Conservation (phyloP, 345 rosid genomes). For the Eutrema heterophyllum region DNA sequence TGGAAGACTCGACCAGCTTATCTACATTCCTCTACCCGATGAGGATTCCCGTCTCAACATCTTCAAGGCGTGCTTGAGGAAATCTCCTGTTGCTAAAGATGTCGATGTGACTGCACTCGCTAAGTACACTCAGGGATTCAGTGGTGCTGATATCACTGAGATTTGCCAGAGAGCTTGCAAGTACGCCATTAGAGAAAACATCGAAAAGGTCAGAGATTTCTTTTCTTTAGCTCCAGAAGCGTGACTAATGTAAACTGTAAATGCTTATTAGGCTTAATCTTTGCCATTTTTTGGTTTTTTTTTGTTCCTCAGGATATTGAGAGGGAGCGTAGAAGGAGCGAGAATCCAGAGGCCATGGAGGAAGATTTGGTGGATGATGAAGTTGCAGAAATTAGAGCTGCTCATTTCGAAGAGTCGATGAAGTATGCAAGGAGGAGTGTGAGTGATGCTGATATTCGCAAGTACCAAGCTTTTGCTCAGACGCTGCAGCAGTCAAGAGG, state of each 20-base stretch:
- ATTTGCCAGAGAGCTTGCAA: slow-evolving; percentile 94
- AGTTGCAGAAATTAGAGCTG: slow-evolving; percentile 75
- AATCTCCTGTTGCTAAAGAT: slow-evolving; percentile 82
- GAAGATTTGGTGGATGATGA: slow-evolving; percentile 82
- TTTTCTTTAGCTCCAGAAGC: neutral
- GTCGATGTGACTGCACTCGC: slow-evolving; percentile 87
- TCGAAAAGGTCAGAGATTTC: slow-evolving; percentile 59
- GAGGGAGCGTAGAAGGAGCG: slow-evolving; percentile 72
- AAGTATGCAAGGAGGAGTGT: slow-evolving; percentile 89
- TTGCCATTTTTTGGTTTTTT: neutral
- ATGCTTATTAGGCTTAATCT: neutral
- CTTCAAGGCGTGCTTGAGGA: slow-evolving; percentile 83
- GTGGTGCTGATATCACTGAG: slow-evolving; percentile 97
- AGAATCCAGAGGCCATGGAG: slow-evolving; percentile 95
- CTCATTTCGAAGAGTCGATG: slow-evolving; percentile 93
- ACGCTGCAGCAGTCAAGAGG: slow-evolving; percentile 95
- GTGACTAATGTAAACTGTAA: neutral
- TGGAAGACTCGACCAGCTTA: slow-evolving; percentile 91
- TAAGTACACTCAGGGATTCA: slow-evolving; percentile 85
- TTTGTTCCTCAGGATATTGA: slow-evolving; percentile 63
- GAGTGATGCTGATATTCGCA: slow-evolving; percentile 88
- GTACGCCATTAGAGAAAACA: slow-evolving; percentile 91
- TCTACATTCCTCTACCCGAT: slow-evolving; percentile 94
- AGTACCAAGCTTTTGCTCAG: slow-evolving; percentile 95
- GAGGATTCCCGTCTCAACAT: slow-evolving; percentile 85